Evolutionary conservation across 257 asterid genomes (phyloP), one percentile per base, ranked within the genome.

Genomic region (Solanum dulcamara): DNA sequence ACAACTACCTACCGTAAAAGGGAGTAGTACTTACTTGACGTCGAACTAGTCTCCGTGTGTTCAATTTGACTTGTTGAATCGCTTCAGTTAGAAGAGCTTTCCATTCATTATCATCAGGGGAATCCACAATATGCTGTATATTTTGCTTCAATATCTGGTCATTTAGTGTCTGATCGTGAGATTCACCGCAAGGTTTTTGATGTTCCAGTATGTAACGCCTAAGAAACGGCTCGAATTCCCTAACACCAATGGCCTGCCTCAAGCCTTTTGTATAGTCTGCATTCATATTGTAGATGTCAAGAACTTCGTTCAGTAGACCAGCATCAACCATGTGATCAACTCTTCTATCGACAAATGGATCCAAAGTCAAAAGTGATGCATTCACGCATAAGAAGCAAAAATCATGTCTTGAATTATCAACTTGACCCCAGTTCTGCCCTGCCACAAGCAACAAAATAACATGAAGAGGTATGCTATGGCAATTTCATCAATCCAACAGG

Each of bases 351-450:
- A 97, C 98, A 86, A 91, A 93, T 68, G 85, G 85, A 89, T 97
- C 98, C 90, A 95, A 84, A 59, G 91, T 95, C 40, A 93, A 82
- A 37, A 97, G 93, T 87, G 98, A 92, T 66, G 98, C 98, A 90
- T 97, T 97, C 85, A 95, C 92, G 79, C 98, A 92, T 86, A 95
- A 87, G 87, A 97, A 94, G 86, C 98, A 92, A 91, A 97, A 93
- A 83, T 92, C 88, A 18, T 88, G 92, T 93, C 93, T 94, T 84
- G 91, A 90, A 87, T 85, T 90, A 88, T 93, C 97, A 83, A 94
- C 92, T 81, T 71, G 93, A 64, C 99, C 99, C 98, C 98, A 95
- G 86, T 95, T 92, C 99, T 97, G 98, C 95, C 95, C 95, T 93
- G 98, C 97, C 98, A 92, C 70, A 88, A 85, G 88, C 85, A 83